These are phyloP conservation scores for Meyerozyma carpophila DNA, from an alignment of 1,139 yeast species.

Conservation along the genomic window DNA sequence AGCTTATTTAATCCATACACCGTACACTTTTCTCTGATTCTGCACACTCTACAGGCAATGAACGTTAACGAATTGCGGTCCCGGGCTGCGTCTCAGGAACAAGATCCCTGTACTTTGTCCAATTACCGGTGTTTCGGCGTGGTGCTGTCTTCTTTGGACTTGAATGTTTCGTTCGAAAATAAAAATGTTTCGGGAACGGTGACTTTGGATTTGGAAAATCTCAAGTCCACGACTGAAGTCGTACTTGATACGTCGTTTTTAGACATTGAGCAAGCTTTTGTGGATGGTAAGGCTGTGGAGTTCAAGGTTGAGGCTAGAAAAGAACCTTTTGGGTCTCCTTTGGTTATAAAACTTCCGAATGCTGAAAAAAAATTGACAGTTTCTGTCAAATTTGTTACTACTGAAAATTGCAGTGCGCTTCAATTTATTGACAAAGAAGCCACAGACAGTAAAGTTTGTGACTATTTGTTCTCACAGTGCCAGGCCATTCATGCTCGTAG, in stretches of 20 bases:
- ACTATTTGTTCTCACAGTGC: conserved; percentile 37
- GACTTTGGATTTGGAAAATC: conserved; percentile 14
- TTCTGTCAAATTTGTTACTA: conserved; percentile 24
- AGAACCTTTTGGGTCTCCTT: conserved; percentile 30
- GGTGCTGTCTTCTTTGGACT: conserved; percentile 19
- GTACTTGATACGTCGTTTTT: conserved; percentile 30
- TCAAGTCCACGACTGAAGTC: conserved; percentile 9
- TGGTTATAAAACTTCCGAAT: conserved; percentile 14
- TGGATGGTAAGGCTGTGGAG: conserved; percentile 16
- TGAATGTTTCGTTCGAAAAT: conserved; percentile 24
- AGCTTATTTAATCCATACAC: too few relatives aligned
- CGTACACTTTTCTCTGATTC: not conserved
- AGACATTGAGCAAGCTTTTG: conserved; percentile 15
- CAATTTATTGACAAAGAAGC: conserved; percentile 36
- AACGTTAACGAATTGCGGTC: not conserved
- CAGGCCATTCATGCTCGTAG: conserved; percentile 41
- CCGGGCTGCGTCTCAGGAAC: conserved; percentile 3
- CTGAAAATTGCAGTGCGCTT: conserved; percentile 33
- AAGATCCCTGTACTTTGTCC: conserved; percentile 15
- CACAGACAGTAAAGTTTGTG: conserved; percentile 15
- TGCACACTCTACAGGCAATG: not conserved
- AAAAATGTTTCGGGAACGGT: conserved; percentile 26
- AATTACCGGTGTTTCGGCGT: conserved; percentile 12
- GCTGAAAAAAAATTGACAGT: conserved; percentile 10
- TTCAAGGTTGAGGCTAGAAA: conserved; percentile 15